Evolutionary conservation across 2,329 filamentous ascomycete genomes (phyloP).

Genomic region (Pestalotiopsis sp.): DNA sequence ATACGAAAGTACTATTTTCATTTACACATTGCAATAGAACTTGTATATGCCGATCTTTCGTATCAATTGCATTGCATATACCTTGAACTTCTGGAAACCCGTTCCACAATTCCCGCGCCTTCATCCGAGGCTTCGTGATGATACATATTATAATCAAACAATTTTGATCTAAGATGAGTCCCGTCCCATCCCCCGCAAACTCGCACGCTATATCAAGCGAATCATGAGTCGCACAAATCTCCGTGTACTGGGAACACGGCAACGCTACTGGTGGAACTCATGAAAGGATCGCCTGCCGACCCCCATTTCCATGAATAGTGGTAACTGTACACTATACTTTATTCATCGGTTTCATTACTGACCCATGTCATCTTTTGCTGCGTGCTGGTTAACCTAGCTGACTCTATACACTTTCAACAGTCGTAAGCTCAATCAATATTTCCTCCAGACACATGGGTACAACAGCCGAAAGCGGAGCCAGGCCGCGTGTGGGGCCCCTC

Average conservation of each 20-base stretch:
- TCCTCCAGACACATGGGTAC: not conserved
- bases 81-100: not conserved
- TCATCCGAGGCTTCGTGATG: too few relatives aligned
- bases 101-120: too few relatives aligned
- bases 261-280: not conserved
- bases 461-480: slow-evolving; percentile 7
- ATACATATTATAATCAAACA: not conserved
- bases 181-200: not conserved
- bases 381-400: not conserved
- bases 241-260: not conserved
- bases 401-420: not conserved
- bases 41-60: too few relatives aligned
- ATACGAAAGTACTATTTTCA: too few relatives aligned
- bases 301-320: not conserved
- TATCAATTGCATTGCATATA: not conserved
- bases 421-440: not conserved
- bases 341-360: not conserved
- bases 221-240: slow-evolving; percentile 1
- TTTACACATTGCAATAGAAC: too few relatives aligned
- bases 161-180: not conserved
- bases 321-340: not conserved
- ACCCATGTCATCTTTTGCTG: not conserved
- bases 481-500: not conserved
- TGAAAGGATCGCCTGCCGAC: not conserved
- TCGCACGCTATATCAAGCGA: not conserved